Evolutionary conservation across 352 stramenopile species (phyloP).

Genomic region (Globisporangium ultimum): DNA sequence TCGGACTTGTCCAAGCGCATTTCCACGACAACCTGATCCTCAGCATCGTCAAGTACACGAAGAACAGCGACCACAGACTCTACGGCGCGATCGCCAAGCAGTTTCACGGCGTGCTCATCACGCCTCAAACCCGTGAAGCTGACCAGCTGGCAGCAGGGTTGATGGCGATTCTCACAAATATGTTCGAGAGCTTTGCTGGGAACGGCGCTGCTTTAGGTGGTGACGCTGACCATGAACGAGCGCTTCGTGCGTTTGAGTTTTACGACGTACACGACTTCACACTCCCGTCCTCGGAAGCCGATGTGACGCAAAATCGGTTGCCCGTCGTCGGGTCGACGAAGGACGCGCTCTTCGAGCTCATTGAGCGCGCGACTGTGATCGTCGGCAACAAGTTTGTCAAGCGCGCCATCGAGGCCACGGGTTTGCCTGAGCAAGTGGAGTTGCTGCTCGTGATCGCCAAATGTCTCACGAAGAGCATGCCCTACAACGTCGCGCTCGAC

Average conservation of each 20-base stretch:
- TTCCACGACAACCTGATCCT: constrained; percentile 56
- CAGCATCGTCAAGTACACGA: constrained; percentile 62
- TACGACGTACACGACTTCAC: constrained; percentile 42
- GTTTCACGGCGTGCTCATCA: constrained; percentile 60
- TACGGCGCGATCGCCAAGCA: constrained; percentile 57
- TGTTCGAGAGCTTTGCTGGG: constrained; percentile 28
- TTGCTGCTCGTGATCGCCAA: constrained; percentile 58
- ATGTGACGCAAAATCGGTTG: constrained; percentile 25
- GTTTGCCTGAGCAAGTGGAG: constrained; percentile 54
- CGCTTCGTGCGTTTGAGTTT: constrained; percentile 47
- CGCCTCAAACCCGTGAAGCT: constrained; percentile 30
- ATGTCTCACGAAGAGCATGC: constrained; percentile 38
- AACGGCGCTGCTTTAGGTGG: neutral
- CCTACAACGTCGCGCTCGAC: constrained; percentile 42
- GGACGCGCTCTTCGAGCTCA: constrained; percentile 51
- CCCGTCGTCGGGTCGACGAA: constrained; percentile 34
- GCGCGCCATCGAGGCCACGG: constrained; percentile 42
- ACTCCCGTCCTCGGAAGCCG: constrained; percentile 24
- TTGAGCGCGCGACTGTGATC: constrained; percentile 57
- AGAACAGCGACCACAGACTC: constrained; percentile 42
- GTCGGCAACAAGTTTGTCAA: constrained; percentile 53
- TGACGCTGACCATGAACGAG: neutral
- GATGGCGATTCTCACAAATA: constrained; percentile 50
- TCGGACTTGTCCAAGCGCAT: constrained; percentile 40
- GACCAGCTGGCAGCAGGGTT: constrained; percentile 36